These are phyloP conservation scores for Karstenula rhodostoma DNA, from an alignment of 2,329 filamentous ascomycete genomes.

Conservation along the genomic window DNA sequence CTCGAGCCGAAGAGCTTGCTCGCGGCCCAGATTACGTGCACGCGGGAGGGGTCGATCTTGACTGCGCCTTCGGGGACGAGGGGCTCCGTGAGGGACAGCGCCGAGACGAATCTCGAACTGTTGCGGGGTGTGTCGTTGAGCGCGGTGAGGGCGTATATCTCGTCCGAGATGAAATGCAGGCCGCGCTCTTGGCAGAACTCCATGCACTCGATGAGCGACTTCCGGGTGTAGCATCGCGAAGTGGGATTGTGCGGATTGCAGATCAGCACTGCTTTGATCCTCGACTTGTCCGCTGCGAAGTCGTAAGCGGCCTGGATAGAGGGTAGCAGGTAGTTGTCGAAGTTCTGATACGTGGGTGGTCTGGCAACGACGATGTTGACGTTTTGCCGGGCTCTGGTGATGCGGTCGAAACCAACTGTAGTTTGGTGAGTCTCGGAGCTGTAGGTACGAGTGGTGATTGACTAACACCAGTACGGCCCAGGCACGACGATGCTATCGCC, in stretches of 20 bases:
- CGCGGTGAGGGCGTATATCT: conserved; percentile 31
- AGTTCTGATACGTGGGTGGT: conserved; percentile 39
- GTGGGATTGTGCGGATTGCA: conserved; percentile 42
- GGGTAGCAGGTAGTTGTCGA: conserved; percentile 42
- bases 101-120: conserved; percentile 32
- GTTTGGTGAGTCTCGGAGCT: conserved; percentile 1
- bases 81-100: conserved; percentile 38
- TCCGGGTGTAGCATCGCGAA: conserved; percentile 35
- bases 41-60: conserved; percentile 42
- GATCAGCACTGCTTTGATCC: conserved; percentile 41
- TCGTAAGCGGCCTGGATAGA: conserved; percentile 42
- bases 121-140: conserved; percentile 19
- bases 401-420: conserved; percentile 32
- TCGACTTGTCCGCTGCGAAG: conserved; percentile 34
- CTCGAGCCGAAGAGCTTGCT: conserved; percentile 42
- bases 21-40: conserved; percentile 43
- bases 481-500: conserved; percentile 43
- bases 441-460: not conserved
- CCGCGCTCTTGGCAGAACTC: conserved; percentile 44
- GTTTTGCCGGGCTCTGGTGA: conserved; percentile 31
- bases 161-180: conserved; percentile 41
- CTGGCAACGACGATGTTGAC: conserved; percentile 37
- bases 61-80: conserved; percentile 36
- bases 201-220: conserved; percentile 38
- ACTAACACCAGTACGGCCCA: conserved; percentile 43